Percentiles rank a stretch among this genome's conserved stretches.
These are phyloP conservation scores for Dactylorhiza incarnata DNA, from an alignment of 106 monocot species.

Conservation along the genomic window DNA sequence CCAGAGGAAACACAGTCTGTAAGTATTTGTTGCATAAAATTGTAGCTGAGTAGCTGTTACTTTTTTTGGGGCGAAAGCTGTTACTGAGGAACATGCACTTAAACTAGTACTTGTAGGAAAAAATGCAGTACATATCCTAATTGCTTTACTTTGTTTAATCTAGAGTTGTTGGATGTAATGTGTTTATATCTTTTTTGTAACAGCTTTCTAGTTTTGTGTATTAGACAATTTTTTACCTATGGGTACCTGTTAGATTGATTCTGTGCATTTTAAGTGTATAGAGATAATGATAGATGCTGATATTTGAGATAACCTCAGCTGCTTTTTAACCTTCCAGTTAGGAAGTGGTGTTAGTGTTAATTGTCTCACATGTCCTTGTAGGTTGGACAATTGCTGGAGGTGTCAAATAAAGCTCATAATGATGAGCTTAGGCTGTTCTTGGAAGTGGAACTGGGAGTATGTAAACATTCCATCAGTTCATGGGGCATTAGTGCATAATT, in stretches of 20 bases:
- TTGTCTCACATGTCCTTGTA: conserved; percentile 17
- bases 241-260: not conserved
- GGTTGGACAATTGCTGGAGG: conserved; percentile 90
- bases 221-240: not conserved
- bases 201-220: not conserved
- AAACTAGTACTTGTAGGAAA: not conserved
- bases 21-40: conserved; percentile 13
- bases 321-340: not conserved
- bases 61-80: not conserved
- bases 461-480: conserved; percentile 2
- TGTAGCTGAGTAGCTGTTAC: not conserved
- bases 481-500: not conserved
- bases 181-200: not conserved
- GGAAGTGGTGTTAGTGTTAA: not conserved
- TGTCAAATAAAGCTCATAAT: conserved; percentile 87
- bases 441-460: conserved; percentile 67
- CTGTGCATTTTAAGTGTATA: not conserved
- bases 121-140: not conserved
- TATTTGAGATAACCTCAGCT: not conserved
- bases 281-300: not conserved
- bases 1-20: conserved; percentile 90
- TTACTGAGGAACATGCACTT: too few species aligned
- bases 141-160: not conserved
- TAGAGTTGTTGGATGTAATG: not conserved
- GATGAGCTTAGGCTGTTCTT: conserved; percentile 88